phyloP scores from a whole-genome alignment of 2,329 filamentous ascomycete species.

The Thielaviopsis ethacetica region DNA sequence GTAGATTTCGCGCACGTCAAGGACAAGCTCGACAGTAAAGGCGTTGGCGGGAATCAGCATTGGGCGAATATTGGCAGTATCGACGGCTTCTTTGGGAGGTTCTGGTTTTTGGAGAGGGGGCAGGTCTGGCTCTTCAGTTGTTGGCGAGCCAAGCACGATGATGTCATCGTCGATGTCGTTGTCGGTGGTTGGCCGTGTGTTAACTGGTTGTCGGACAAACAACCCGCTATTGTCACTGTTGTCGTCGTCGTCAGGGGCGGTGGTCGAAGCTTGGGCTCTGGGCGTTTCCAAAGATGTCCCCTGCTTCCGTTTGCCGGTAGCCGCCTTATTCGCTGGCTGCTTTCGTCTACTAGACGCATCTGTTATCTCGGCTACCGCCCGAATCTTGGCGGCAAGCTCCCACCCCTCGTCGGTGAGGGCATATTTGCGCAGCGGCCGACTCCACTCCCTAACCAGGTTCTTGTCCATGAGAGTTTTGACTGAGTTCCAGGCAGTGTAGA shows the following conservation, averaged over 20 bases:
- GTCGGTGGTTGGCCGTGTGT: no score
- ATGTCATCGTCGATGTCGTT: neutral
- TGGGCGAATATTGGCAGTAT: conserved; percentile 35
- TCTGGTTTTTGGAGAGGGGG: neutral
- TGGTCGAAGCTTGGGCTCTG: neutral
- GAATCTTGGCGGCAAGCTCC: conserved; percentile 53
- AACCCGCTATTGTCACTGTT: neutral
- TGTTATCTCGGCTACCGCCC: conserved; percentile 16
- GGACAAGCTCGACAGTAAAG: conserved; percentile 55
- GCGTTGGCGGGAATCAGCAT: conserved; percentile 45
- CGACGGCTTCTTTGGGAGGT: neutral
- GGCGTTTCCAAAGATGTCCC: neutral
- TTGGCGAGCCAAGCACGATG: neutral
- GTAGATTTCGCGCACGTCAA: conserved; percentile 61
- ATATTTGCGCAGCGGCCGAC: conserved; percentile 51
- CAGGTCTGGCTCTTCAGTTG: no score
- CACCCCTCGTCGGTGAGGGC: conserved; percentile 61
- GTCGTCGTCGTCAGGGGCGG: neutral
- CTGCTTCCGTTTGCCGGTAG: neutral
- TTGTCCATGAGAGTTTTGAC: conserved; percentile 63
- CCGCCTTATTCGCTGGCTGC: no score
- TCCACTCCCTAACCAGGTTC: conserved; percentile 56
- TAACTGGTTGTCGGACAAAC: no score
- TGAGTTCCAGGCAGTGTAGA: conserved; percentile 68
- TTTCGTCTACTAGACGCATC: neutral